Base-by-base conservation (phyloP, 805 yeast genomes). In the Maudiozyma pseudohumilis region DNA sequence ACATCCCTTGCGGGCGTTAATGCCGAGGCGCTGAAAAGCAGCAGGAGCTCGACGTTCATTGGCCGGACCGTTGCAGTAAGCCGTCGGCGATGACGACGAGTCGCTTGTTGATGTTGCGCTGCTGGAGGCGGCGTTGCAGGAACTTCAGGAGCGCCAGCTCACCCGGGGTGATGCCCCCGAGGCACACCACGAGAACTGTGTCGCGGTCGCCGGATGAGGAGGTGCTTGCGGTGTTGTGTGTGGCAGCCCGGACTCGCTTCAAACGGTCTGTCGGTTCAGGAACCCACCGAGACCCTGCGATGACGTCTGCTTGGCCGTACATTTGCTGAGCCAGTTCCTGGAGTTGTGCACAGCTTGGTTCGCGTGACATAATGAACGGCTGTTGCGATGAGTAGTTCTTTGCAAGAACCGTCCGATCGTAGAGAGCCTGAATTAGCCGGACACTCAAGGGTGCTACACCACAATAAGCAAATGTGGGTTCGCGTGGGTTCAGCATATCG, bases 111-210 rank as follows among this genome's bases (percentile, higher is more conserved):
- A 58, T 47, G 27, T 59, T 63, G 36, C 60, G 61, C 20, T 50
- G 46, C 7, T 61, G 55, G 25, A 64, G 43, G 18, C 64, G 65
- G 33, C 63, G 60, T 40, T 82, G 75, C n/a, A 84, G 65, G 38
- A 66, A 70, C 49, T 78, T 65, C 33, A 89, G 60, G 3, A 87
- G 77, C 3, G 89, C 74, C 13, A 88, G 65, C 57, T 89, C 98
- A 7, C 92, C 76, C 53, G 83, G 69, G 0, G 96, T 85, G 6
- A 88, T 63, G 0, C 98, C 97, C 11, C 97, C 97, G 29, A 88
- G 51, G 43, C 80, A 60, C 6, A 77, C 72, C 36, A 84, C 47
- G 42, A 85, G 51, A 41, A 59, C 55, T 2, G 51, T 40, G 26
- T 55, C 59, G 29, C 17, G 31, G 29, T 26, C 15, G 29, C 29